phyloP scores from a whole-genome alignment of 1,284 basidiomycete species.

The Erythrobasidium hasegawianum region DNA sequence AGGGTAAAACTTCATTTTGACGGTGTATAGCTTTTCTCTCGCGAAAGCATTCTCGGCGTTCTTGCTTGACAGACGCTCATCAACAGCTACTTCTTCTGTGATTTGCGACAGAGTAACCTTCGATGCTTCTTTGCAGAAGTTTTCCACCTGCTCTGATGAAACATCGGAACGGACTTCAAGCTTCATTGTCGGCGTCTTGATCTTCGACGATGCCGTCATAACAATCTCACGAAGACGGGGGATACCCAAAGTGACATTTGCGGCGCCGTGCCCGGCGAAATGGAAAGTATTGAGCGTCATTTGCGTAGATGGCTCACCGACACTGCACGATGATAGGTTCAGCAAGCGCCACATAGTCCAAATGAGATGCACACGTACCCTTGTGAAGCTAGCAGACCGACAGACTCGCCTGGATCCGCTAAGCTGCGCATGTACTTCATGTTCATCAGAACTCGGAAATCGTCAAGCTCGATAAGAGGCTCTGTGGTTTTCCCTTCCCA shows the following conservation, averaged over 20 bases:
- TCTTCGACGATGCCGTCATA: conserved; percentile 96
- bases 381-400: conserved; percentile 95
- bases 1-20: conserved; percentile 83
- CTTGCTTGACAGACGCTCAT: conserved; percentile 69
- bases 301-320: conserved; percentile 98
- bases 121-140: conserved; percentile 87
- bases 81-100: conserved; percentile 78
- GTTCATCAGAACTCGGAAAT: conserved; percentile 77
- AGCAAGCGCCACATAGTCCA: conserved; percentile 24
- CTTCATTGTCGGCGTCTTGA: conserved; percentile 98
- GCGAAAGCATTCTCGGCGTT: conserved; percentile 55
- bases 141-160: conserved; percentile 60
- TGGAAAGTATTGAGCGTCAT: conserved; percentile 99
- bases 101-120: conserved; percentile 84
- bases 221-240: conserved; percentile 98
- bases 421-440: conserved; percentile 88
- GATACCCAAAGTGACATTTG: conserved; percentile 98
- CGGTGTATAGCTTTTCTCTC: conserved; percentile 75
- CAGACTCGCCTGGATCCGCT: conserved; percentile 95
- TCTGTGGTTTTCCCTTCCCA: conserved; percentile 53
- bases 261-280: conserved; percentile 96
- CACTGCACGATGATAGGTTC: too few relatives aligned
- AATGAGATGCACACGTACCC: conserved; percentile 60
- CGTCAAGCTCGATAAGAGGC: conserved; percentile 56
- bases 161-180: conserved; percentile 65